phyloP scores from a whole-genome alignment of 225 moss, liverwort and hornwort species.

The Straminergon stramineum region DNA sequence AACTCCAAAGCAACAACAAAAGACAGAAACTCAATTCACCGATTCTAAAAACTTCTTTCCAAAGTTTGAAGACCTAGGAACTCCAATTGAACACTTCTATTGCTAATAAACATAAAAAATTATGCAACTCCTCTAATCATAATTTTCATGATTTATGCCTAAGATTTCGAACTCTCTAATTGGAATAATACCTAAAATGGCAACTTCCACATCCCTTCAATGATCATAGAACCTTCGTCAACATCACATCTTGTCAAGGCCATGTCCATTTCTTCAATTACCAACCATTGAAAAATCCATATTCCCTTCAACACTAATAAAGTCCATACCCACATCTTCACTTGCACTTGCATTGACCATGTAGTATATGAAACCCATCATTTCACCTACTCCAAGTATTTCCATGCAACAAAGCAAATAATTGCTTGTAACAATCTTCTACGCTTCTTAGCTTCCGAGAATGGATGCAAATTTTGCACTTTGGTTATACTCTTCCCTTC shows the following conservation, averaged over 20 bases:
- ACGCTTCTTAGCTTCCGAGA: accelerated
- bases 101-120: background rate
- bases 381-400: background rate
- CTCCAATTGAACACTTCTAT: no score
- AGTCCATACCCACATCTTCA: background rate
- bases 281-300: background rate
- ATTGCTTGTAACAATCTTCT: background rate
- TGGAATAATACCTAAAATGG: no score
- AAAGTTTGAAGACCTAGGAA: no score
- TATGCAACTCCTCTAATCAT: background rate
- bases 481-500: background rate
- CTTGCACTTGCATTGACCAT: background rate
- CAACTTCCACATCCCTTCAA: background rate
- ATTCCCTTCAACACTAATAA: accelerated
- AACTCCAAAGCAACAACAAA: no score
- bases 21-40: accelerated
- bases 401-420: no score
- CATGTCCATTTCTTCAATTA: background rate
- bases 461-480: background rate
- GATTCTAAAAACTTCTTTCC: no score
- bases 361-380: background rate
- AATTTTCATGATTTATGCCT: no score
- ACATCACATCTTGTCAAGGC: no score
- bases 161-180: no score
- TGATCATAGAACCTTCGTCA: no score